Conservation (phyloP, 768 basidiomycete genomes). For the Suillus fuscotomentosus region DNA sequence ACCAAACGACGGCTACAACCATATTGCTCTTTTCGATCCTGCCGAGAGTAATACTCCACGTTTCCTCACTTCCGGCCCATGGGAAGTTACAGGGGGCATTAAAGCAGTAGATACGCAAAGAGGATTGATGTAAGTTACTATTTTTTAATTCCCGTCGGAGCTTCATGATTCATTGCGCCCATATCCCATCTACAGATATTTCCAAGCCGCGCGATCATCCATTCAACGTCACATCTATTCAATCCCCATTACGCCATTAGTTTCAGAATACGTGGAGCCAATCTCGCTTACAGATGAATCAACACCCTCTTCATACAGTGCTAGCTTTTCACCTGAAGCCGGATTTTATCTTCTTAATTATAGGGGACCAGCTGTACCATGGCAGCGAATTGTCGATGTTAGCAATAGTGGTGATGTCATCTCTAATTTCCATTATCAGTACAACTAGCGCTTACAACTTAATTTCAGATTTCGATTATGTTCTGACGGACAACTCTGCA, state of each 20-base stretch:
- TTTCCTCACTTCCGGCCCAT: slow-evolving; percentile 84
- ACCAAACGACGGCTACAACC: slow-evolving; percentile 85
- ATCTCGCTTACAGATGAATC: slow-evolving; percentile 51
- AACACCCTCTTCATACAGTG: slow-evolving; percentile 56
- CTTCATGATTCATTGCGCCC: slow-evolving; percentile 17
- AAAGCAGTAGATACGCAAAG: slow-evolving; percentile 66
- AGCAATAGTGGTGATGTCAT: slow-evolving; percentile 41
- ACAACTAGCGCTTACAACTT: neutral
- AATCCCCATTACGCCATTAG: slow-evolving; percentile 60
- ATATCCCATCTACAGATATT: slow-evolving; percentile 60
- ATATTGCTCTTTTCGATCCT: slow-evolving; percentile 89
- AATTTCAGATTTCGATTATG: slow-evolving; percentile 54
- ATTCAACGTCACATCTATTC: slow-evolving; percentile 84
- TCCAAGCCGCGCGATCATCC: slow-evolving; percentile 82
- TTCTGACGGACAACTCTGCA: slow-evolving; percentile 67
- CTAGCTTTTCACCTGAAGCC: slow-evolving; percentile 80
- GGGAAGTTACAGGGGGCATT: slow-evolving; percentile 85
- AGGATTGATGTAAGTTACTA: slow-evolving; percentile 63
- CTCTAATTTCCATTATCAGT: slow-evolving; percentile 3
- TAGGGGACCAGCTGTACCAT: slow-evolving; percentile 79
- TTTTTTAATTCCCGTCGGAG: slow-evolving; percentile 31
- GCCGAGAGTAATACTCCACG: slow-evolving; percentile 64
- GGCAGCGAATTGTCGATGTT: slow-evolving; percentile 75
- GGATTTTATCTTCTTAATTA: slow-evolving; percentile 85
- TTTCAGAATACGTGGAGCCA: slow-evolving; percentile 35